Evolutionary conservation across 2,329 filamentous ascomycete species (phyloP), one percentile per base, ranked within the genome.

Genomic region (Tolypocladium tundrense): DNA sequence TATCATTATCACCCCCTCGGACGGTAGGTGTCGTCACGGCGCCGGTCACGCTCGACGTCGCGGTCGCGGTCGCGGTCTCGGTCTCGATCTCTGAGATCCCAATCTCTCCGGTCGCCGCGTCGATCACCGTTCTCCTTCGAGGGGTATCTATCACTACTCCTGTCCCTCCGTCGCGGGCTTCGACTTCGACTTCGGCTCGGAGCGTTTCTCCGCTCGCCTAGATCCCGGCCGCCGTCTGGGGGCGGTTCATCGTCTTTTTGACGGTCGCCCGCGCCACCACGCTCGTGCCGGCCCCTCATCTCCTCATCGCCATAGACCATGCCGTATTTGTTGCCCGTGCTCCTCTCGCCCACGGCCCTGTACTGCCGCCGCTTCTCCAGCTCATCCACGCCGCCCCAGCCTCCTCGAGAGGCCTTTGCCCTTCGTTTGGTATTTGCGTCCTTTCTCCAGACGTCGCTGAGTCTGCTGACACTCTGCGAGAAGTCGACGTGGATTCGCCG

Each of bases 401-500:
- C 94, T 56, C 90, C 91, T 39, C 79, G 79, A 21, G 73, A 73
- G 2, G 76, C 71, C 67, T 79, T 71, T 71, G 81, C 66, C 72
- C 77, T 75, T 53, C 93, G 83, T 75, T 96, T 97, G 45, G 81
- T 83, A 68, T 96, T 96, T 24, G 92, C 91, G 48, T 87, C 87
- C 60, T 85, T 88, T 61, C 94, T 83, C 94, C 94, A 99, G 19
- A 87, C 86, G 61, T 96, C 90, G 52, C 91, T 94, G 9, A 99
- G 76, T 69, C 91, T 93, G 61, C 86, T 83, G 60, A 92, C 94
- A 69, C 91, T 96, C 75, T 99, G 94, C 13, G 92, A 97, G 73
- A 99, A 99, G 74, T 99, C 94, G 58, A 99, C 94, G 69, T 99
- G 94, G 62, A 99, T 99, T 48, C 94, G 87, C 63, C 96, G 90